Conservation (phyloP, 1,284 basidiomycete species). For the Porodaedalea pini region DNA sequence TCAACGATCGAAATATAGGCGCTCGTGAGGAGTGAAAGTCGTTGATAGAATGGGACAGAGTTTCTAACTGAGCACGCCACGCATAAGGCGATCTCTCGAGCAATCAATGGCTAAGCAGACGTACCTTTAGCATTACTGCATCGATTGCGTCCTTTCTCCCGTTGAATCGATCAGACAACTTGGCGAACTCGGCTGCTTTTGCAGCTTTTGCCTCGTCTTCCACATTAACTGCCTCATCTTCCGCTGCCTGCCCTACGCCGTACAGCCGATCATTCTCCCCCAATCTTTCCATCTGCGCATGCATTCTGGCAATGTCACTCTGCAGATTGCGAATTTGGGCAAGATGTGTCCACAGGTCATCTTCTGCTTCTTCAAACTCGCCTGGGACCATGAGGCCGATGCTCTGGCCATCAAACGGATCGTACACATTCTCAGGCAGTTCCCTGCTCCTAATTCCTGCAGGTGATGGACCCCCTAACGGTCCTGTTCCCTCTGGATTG, state of each 20-base stretch:
- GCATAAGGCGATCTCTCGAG: neutral
- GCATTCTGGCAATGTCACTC: slow-evolving; percentile 64
- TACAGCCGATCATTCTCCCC: slow-evolving; percentile 33
- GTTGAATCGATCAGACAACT: slow-evolving; percentile 60
- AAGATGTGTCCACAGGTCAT: slow-evolving; percentile 64
- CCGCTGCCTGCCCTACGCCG: slow-evolving; percentile 16
- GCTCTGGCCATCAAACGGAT: slow-evolving; percentile 48
- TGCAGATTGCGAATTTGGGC: slow-evolving; percentile 64
- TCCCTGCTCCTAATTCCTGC: slow-evolving; percentile 18
- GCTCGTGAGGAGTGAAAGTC: slow-evolving; percentile 19
- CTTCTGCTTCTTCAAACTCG: slow-evolving; percentile 34
- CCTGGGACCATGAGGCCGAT: slow-evolving; percentile 37
- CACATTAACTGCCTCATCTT: slow-evolving; percentile 33
- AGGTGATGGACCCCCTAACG: slow-evolving; percentile 18
- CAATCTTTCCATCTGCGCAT: slow-evolving; percentile 68
- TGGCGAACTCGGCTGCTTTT: slow-evolving; percentile 63
- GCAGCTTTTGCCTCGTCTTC: slow-evolving; percentile 32
- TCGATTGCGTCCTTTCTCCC: slow-evolving; percentile 63
- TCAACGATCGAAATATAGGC: slow-evolving; percentile 13
- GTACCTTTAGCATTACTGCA: slow-evolving; percentile 68
- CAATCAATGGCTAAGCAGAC: slow-evolving; percentile 14
- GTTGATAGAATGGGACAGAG: slow-evolving; percentile 16
- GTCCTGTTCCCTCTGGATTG: slow-evolving; percentile 14
- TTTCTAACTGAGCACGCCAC: slow-evolving; percentile 9
- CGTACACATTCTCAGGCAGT: slow-evolving; percentile 37